These are phyloP conservation scores for Phanerodontia chrysosporium DNA, from an alignment of 768 basidiomycete genomes.

Conservation along the genomic window DNA sequence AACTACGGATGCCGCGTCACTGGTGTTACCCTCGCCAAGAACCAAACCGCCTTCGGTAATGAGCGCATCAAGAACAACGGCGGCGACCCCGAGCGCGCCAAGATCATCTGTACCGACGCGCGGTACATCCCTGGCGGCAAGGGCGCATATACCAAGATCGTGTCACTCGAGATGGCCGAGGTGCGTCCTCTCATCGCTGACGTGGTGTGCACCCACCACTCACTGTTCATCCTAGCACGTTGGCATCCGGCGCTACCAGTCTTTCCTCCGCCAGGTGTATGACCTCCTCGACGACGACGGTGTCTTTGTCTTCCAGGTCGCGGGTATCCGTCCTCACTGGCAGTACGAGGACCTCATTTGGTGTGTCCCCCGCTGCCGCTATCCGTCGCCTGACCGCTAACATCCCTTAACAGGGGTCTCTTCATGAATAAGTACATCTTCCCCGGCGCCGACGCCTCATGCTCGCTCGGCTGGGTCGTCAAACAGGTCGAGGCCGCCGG, in stretches of 20 bases:
- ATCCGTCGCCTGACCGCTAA: no score
- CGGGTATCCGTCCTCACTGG: slow-evolving; percentile 93
- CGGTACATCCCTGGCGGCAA: slow-evolving; percentile 78
- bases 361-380: slow-evolving; percentile 29
- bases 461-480: slow-evolving; percentile 94
- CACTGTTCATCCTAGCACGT: slow-evolving; percentile 61
- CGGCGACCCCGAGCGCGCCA: slow-evolving; percentile 59
- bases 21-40: slow-evolving; percentile 87
- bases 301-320: slow-evolving; percentile 94
- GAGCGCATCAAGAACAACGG: slow-evolving; percentile 75
- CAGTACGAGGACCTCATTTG: slow-evolving; percentile 98
- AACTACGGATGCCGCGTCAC: slow-evolving; percentile 97
- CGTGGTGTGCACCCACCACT: no score
- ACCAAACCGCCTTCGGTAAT: slow-evolving; percentile 92
- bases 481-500: slow-evolving; percentile 83
- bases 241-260: slow-evolving; percentile 85
- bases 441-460: slow-evolving; percentile 96
- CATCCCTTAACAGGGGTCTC: slow-evolving; percentile 82
- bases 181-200: no score
- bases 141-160: slow-evolving; percentile 88
- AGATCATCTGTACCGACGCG: slow-evolving; percentile 91
- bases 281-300: slow-evolving; percentile 93
- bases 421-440: slow-evolving; percentile 99
- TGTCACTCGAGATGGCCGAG: slow-evolving; percentile 97
- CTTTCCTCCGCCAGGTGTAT: slow-evolving; percentile 90